These are phyloP conservation scores for Aureobasidium musti DNA, from an alignment of 2,329 filamentous ascomycete genomes.

Conservation along the genomic window DNA sequence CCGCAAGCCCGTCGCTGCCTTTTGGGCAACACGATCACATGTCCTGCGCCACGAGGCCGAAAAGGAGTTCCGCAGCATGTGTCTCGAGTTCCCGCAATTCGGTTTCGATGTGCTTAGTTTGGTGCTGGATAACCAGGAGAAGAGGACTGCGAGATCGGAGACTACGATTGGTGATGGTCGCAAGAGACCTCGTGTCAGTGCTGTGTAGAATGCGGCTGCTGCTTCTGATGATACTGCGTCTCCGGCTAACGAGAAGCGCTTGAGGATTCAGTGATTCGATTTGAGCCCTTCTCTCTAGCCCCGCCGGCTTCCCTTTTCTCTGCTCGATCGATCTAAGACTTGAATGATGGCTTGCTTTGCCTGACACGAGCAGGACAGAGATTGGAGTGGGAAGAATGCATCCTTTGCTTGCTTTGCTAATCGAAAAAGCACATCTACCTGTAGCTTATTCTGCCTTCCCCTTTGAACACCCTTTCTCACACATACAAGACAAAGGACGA, in stretches of 20 bases:
- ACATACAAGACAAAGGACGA: neutral
- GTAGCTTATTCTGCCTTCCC: neutral
- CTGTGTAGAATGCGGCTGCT: slow-evolving; percentile 14
- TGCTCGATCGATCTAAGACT: neutral
- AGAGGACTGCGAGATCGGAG: slow-evolving; percentile 44
- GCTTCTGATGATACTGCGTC: slow-evolving; percentile 2
- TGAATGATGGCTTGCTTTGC: neutral
- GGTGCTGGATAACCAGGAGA: slow-evolving; percentile 55
- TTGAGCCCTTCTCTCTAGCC: neutral
- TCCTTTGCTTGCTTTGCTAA: neutral
- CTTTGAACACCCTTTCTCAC: neutral
- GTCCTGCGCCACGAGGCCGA: slow-evolving; percentile 83
- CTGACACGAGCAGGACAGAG: neutral
- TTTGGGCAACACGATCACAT: slow-evolving; percentile 82
- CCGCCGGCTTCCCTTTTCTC: rapidly evolving
- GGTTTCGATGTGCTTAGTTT: slow-evolving; percentile 86
- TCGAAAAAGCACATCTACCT: neutral
- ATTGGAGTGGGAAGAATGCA: neutral
- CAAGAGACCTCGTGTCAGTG: slow-evolving; percentile 44
- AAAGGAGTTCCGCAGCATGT: slow-evolving; percentile 79
- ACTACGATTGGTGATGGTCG: slow-evolving; percentile 40
- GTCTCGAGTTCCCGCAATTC: slow-evolving; percentile 87
- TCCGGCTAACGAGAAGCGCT: neutral
- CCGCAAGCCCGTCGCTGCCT: slow-evolving; percentile 80
- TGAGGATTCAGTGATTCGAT: neutral